A percentile compares a stretch with the other conserved stretches of the same genome.
Evolutionary conservation across 257 asterid species (phyloP).

Genomic region (Solanum appendiculatum): DNA sequence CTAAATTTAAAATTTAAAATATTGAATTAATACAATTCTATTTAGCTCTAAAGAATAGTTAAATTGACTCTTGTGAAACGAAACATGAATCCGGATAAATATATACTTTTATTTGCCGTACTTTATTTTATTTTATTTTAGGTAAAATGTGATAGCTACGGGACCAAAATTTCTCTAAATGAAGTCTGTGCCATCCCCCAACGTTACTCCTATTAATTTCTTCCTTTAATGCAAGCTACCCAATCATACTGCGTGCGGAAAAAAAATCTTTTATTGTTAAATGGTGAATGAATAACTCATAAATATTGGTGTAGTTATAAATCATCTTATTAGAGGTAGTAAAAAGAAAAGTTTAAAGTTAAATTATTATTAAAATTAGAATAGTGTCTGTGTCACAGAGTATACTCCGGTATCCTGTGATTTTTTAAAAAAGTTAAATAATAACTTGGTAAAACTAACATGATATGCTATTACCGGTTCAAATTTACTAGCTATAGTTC

Average conservation of each 20-base stretch:
- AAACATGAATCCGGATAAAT: too few species aligned
- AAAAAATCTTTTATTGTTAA: neutral
- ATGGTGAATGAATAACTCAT: neutral
- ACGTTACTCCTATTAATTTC: neutral
- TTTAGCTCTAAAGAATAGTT: too few species aligned
- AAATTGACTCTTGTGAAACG: too few species aligned
- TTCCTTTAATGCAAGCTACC: neutral
- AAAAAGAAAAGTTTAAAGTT: neutral
- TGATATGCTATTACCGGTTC: too few species aligned
- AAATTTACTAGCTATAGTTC: neutral
- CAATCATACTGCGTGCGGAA: neutral
- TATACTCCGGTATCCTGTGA: too few species aligned
- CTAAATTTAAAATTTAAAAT: too few species aligned
- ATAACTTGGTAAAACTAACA: too few species aligned
- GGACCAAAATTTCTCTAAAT: neutral
- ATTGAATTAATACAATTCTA: too few species aligned
- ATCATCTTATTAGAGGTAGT: too few species aligned
- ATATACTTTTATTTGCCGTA: neutral
- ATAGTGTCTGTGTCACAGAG: too few species aligned
- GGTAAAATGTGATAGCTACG: neutral
- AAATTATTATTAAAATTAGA: too few species aligned
- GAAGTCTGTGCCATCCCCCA: neutral
- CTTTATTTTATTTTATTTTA: neutral
- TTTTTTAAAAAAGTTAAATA: too few species aligned
- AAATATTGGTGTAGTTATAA: neutral